phyloP scores from a whole-genome alignment of 2,329 filamentous ascomycete species.

The Calonectria hongkongensis region DNA sequence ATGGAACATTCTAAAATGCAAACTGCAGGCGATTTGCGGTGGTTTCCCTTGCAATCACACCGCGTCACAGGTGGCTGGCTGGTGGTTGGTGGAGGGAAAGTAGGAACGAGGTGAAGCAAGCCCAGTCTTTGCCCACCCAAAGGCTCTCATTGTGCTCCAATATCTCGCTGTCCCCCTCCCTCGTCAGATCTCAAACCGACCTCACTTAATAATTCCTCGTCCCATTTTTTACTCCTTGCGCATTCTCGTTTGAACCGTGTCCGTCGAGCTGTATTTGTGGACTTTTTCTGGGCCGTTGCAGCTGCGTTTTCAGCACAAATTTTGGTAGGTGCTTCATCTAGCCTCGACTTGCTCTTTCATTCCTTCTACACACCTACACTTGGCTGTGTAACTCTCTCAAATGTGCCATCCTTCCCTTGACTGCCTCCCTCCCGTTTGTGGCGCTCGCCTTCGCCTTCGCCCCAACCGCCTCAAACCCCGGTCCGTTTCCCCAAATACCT shows the following conservation, averaged over 20 bases:
- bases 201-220: neutral
- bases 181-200: neutral
- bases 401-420: slow-evolving; percentile 6
- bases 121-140: neutral
- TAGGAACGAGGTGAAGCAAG: neutral
- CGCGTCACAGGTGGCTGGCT: slow-evolving; percentile 23
- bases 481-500: slow-evolving; percentile 16
- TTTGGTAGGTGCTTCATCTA: slow-evolving; percentile 21
- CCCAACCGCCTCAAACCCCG: slow-evolving; percentile 26
- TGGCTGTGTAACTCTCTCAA: neutral
- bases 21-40: slow-evolving; percentile 15
- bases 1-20: slow-evolving; percentile 25
- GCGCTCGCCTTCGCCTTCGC: slow-evolving; percentile 23
- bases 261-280: neutral
- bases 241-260: slow-evolving; percentile 11
- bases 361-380: neutral
- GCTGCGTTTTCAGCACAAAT: neutral
- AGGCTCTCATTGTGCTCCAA: neutral
- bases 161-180: slow-evolving; percentile 8
- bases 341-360: neutral
- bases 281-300: slow-evolving; percentile 2
- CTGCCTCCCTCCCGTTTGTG: slow-evolving; percentile 16
- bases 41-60: slow-evolving; percentile 22
- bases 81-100: slow-evolving; percentile 23
- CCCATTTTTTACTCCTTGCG: slow-evolving; percentile 28